A percentile compares a stretch with the other conserved stretches of the same genome.
phyloP scores from a whole-genome alignment of 352 stramenopile genomes.

The Pythium vanterpoolii region DNA sequence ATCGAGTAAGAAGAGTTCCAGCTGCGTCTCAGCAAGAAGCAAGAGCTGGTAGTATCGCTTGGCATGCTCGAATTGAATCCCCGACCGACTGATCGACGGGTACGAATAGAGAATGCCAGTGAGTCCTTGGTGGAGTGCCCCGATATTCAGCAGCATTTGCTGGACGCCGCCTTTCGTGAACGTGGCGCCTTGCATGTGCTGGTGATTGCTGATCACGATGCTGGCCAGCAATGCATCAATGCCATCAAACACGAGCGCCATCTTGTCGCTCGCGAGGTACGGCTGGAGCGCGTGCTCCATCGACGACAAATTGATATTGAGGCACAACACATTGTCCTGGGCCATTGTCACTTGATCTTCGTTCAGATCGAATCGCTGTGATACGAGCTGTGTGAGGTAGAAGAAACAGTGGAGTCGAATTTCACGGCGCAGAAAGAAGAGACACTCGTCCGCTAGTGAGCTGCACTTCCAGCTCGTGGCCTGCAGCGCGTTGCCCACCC shows the following conservation, averaged over 20 bases:
- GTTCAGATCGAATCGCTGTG: conserved; percentile 52
- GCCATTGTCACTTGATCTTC: conserved; percentile 62
- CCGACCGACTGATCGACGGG: conserved; percentile 40
- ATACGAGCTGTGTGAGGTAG: conserved; percentile 72
- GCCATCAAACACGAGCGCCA: conserved; percentile 67
- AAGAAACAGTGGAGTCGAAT: conserved; percentile 74
- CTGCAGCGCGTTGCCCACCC: conserved; percentile 33
- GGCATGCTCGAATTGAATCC: conserved; percentile 68
- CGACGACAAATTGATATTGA: conserved; percentile 75
- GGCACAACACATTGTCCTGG: conserved; percentile 64
- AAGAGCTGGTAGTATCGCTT: conserved; percentile 79
- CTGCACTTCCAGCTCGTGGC: conserved; percentile 68
- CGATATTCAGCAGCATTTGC: conserved; percentile 79
- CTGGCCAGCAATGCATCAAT: conserved; percentile 62
- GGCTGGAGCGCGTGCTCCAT: conserved; percentile 73
- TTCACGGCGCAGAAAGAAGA: conserved; percentile 76
- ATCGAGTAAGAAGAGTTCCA: conserved; percentile 76
- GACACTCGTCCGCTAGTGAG: conserved; percentile 66
- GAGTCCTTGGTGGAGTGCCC: conserved; percentile 68
- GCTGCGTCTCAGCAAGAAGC: conserved; percentile 64
- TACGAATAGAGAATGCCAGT: conserved; percentile 76
- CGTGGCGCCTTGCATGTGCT: conserved; percentile 57
- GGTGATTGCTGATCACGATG: conserved; percentile 60
- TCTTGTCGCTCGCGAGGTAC: conserved; percentile 72
- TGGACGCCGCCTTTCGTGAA: conserved; percentile 69